These are phyloP conservation scores for Hymenochaete sp. DNA, from an alignment of 1,284 basidiomycete species.

Conservation along the genomic window DNA sequence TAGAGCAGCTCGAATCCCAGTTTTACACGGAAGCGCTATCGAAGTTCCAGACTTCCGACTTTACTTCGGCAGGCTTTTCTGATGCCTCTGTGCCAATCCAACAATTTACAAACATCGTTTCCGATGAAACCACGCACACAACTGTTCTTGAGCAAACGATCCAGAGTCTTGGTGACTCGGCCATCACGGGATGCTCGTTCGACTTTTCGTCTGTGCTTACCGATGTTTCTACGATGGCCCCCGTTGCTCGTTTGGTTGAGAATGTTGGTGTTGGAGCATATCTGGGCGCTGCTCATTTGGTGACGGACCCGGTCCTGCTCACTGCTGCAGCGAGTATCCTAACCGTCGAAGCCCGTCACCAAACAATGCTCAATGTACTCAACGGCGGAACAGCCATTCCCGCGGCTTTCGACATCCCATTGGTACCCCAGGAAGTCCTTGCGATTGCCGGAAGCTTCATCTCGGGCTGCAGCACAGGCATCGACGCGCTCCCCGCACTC, in stretches of 20 bases:
- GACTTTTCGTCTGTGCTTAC: slow-evolving; percentile 58
- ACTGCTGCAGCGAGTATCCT: slow-evolving; percentile 69
- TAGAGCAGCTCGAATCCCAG: slow-evolving; percentile 62
- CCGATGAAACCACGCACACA: slow-evolving; percentile 59
- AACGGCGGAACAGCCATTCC: slow-evolving; percentile 54
- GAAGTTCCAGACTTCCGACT: slow-evolving; percentile 61
- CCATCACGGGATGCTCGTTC: slow-evolving; percentile 57
- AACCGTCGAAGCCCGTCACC: slow-evolving; percentile 77
- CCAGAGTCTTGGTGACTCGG: slow-evolving; percentile 41
- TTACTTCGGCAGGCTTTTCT: slow-evolving; percentile 60
- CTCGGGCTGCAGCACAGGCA: slow-evolving; percentile 57
- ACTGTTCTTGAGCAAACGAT: slow-evolving; percentile 44
- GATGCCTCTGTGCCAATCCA: slow-evolving; percentile 49
- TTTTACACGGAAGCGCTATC: slow-evolving; percentile 64
- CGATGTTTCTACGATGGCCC: slow-evolving; percentile 64
- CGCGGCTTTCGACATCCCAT: slow-evolving; percentile 60
- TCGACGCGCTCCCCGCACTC: slow-evolving; percentile 56
- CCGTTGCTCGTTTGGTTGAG: slow-evolving; percentile 73
- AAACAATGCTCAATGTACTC: slow-evolving; percentile 67
- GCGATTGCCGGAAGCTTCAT: slow-evolving; percentile 69
- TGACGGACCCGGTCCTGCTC: slow-evolving; percentile 57
- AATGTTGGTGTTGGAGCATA: slow-evolving; percentile 73
- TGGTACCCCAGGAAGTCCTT: slow-evolving; percentile 63
- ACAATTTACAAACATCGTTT: slow-evolving; percentile 48
- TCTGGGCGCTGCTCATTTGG: slow-evolving; percentile 62